Base-by-base conservation (phyloP, 75 land plant species). In the Chamaecyparis obtusa region DNA sequence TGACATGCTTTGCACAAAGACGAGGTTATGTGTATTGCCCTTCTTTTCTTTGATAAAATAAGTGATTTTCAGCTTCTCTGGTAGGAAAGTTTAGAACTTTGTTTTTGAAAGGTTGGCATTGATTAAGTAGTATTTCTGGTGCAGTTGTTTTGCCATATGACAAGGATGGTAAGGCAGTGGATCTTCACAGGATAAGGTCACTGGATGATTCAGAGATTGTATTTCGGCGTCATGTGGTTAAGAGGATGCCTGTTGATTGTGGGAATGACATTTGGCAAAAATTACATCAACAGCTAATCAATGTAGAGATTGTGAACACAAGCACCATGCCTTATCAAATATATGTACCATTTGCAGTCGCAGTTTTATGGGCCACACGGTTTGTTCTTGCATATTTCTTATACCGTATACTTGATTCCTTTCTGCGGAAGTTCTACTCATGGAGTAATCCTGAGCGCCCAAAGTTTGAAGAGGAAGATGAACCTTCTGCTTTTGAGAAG, bases 211-310 rank as follows among this genome's bases (percentile, higher is more conserved):
- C 88, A 43, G 85, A 95, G 39, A 91, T 98, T 74, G 88, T 98
- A 77, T 98, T 88, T 86, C 92, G 91, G 44, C 96, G 99, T 14
- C 98, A 98, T 90, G 76, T 89, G 55, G 96, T 98, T 88, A 92
- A 95, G 69, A 88, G 89, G 43, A 96, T 98, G 99, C 99, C 99
- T 15, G 92, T 94, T 89, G 97, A 98, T 91, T 88, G 92, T 87
- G 95, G 97, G 97, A 95, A 89, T 93, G 99, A 98, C 84, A 91
- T 96, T 55, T 98, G 99, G 99, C 78, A 89, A 75, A 90, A 95
- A 88, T 89, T 98, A 84, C 99, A 98, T 87, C 87, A 93, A 75
- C 99, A 98, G 88, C 85, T 98, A 32, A 86, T 93, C 36, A 90
- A 98, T 84, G 93, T 98, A 86, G 94, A 96, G 80, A 91, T 98